A percentile compares a stretch with the other conserved stretches of the same genome.
These are phyloP conservation scores for Pichia sp. DNA, from an alignment of 1,139 yeast genomes.

Conservation along the genomic window DNA sequence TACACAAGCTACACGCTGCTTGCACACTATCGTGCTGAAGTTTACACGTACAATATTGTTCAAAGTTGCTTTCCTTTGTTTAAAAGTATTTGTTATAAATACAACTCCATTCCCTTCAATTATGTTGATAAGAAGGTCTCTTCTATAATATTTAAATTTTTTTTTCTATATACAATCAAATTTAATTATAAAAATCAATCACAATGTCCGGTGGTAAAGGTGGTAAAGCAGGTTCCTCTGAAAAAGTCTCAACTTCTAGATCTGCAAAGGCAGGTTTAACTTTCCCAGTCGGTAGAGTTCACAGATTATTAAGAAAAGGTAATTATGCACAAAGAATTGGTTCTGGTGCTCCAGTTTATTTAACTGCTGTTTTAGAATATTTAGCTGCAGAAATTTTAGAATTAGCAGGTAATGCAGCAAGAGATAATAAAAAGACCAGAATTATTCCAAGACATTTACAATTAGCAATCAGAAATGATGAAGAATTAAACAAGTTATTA, in stretches of 20 bases:
- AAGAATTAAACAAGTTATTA: conserved; percentile 91
- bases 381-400: conserved; percentile 97
- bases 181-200: too few species aligned
- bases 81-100: neutral
- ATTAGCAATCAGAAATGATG: conserved; percentile 98
- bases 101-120: neutral
- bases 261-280: conserved; percentile 98
- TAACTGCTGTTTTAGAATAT: conserved; percentile 95
- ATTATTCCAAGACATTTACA: conserved; percentile 98
- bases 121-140: too few species aligned
- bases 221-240: conserved; percentile 88
- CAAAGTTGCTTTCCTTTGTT: too few species aligned
- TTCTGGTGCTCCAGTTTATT: conserved; percentile 97
- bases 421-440: conserved; percentile 96
- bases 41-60: too few species aligned
- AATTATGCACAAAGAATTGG: conserved; percentile 99
- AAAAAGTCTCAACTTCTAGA: conserved; percentile 95
- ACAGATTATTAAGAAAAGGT: conserved; percentile 94
- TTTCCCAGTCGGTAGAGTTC: conserved; percentile 99
- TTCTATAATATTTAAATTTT: too few species aligned
- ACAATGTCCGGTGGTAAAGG: conserved; percentile 99
- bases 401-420: conserved; percentile 98
- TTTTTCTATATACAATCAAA: too few species aligned
- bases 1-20: too few species aligned
- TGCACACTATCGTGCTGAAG: neutral